phyloP scores from a whole-genome alignment of 75 land plant genomes.

The Azolla pinnata region DNA sequence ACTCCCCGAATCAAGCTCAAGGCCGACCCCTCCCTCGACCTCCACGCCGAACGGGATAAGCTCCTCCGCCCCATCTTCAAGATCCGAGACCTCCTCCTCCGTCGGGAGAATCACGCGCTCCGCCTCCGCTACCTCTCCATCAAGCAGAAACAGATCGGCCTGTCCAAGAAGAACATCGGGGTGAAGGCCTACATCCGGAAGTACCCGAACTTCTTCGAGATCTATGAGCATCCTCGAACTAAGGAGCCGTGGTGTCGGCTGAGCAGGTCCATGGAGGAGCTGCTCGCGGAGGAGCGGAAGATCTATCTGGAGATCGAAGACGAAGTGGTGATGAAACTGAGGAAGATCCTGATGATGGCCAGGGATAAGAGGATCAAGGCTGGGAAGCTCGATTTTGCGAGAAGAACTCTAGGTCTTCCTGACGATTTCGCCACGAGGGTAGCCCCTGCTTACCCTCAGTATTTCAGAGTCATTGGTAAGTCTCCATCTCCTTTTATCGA shows the following conservation, averaged over 20 bases:
- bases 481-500: slow-evolving; percentile 23
- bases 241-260: slow-evolving; percentile 36
- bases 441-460: slow-evolving; percentile 26
- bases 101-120: neutral
- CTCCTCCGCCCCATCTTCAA: slow-evolving; percentile 1
- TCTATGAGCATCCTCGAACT: slow-evolving; percentile 34
- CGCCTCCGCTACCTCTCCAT: neutral
- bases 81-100: neutral
- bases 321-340: slow-evolving; percentile 23
- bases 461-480: slow-evolving; percentile 32
- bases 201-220: slow-evolving; percentile 51
- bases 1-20: slow-evolving; percentile 7
- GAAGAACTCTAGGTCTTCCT: slow-evolving; percentile 54
- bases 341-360: slow-evolving; percentile 60
- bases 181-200: slow-evolving; percentile 30
- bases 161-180: slow-evolving; percentile 3
- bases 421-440: slow-evolving; percentile 44
- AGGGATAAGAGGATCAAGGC: slow-evolving; percentile 24
- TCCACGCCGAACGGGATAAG: neutral
- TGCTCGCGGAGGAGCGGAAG: slow-evolving; percentile 34
- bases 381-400: slow-evolving; percentile 31
- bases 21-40: neutral
- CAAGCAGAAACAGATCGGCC: neutral
- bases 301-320: slow-evolving; percentile 16
- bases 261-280: slow-evolving; percentile 17